Base-by-base conservation (phyloP, 371 early-diverging fungal species). In the Mortierella sp. region DNA sequence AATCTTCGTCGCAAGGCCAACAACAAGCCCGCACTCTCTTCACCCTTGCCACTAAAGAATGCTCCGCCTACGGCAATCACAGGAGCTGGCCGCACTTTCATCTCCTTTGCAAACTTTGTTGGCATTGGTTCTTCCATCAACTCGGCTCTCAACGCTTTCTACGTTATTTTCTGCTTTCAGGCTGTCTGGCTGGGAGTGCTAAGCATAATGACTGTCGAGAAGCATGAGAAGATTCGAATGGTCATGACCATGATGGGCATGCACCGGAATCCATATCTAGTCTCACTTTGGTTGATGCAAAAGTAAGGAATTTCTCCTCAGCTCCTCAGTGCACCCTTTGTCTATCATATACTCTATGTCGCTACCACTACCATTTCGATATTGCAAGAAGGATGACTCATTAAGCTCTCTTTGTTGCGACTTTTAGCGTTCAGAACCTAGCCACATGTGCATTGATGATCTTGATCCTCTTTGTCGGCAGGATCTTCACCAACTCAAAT, bases 161-260 rank as follows among this genome's bases (percentile, higher is more conserved):
- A 83, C 64, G 62, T 82, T 23, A 67, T 80, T 48, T 83, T 82
- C 68, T 74, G 74, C 58, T 77, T 83, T 57, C 82, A 82, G 62
- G 64, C 79, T 2, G 67, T 72, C 21, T 77, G 81, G 77, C n/a
- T 70, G 2, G 74, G 67, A 1, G 69, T 82, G 7, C 21, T 84
- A 58, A 66, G 64, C 47, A 64, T 69, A 12, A 51, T 84, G 23
- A 70, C 72, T 19, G 66, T 60, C 21, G 84, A 84, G 44, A 81
- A 81, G 48, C 64, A 69, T 37, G 55, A 64, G 5, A 62, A 61
- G 51, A 81, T 81, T 25, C 69, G 82, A 16, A 57, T 68, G 60
- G 68, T 68, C 16, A 72, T 84, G 72, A 52, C 77, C 23, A 70
- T 82, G 68, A 84, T 83, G 83, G 84, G 84, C 46, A 66, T 83